These are phyloP conservation scores for Tetrahymena thermophila DNA, from an alignment of 73 alveolate genomes.

Conservation along the genomic window DNA sequence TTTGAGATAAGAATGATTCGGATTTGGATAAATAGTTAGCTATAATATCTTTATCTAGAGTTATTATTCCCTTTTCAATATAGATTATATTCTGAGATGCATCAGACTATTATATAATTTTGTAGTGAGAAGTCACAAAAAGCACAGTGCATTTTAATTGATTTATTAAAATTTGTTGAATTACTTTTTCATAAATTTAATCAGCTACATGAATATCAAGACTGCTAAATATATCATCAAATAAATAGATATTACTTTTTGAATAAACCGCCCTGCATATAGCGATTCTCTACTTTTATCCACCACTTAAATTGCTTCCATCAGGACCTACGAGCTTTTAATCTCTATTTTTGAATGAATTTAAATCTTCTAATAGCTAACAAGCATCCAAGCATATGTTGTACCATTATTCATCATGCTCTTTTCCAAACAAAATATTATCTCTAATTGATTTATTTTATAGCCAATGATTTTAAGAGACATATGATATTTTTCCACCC, in stretches of 20 bases:
- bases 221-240: constrained; percentile 80
- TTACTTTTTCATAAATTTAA: constrained; percentile 51
- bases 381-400: constrained; percentile 56
- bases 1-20: too few relatives aligned
- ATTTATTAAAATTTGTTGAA: constrained; percentile 50
- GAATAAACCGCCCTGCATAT: constrained; percentile 75
- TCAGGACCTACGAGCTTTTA: constrained; percentile 68
- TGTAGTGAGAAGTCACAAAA: constrained; percentile 56
- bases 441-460: constrained; percentile 74
- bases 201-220: constrained; percentile 69
- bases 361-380: constrained; percentile 67
- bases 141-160: constrained; percentile 48
- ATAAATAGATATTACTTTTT: constrained; percentile 64
- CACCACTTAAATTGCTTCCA: constrained; percentile 82
- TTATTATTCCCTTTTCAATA: neutral
- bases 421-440: constrained; percentile 71
- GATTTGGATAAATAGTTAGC: neutral
- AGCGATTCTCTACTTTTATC: constrained; percentile 77
- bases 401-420: constrained; percentile 62
- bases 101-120: constrained; percentile 8
- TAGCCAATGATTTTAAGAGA: constrained; percentile 75
- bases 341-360: constrained; percentile 59
- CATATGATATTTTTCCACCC: constrained; percentile 62
- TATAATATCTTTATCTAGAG: constrained; percentile 44
- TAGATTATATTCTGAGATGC: neutral